These are phyloP conservation scores for Melastoma malabathricum DNA, from an alignment of 345 rosid genomes.

Conservation along the genomic window DNA sequence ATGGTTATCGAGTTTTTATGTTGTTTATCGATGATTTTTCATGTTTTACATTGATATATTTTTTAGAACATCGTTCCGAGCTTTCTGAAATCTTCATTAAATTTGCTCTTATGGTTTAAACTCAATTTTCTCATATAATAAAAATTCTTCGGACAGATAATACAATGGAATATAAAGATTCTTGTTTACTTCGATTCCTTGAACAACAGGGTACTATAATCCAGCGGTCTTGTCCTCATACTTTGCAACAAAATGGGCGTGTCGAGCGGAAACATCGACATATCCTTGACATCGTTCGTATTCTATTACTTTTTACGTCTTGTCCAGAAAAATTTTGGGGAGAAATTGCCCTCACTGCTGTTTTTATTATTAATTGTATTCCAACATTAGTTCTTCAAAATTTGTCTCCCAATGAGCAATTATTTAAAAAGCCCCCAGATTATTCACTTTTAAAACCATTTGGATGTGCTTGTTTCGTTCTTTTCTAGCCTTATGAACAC, in stretches of 20 bases:
- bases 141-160: background rate
- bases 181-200: background rate
- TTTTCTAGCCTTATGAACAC: background rate
- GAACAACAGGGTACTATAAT: background rate
- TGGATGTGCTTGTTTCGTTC: slow-evolving; percentile 8
- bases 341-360: background rate
- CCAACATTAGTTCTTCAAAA: background rate
- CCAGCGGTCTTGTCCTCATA: background rate
- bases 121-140: background rate
- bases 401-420: background rate
- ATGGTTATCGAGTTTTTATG: background rate
- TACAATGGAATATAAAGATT: slow-evolving; percentile 1
- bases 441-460: background rate
- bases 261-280: background rate
- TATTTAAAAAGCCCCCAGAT: background rate
- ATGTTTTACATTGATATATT: background rate
- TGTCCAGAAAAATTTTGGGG: background rate
- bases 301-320: background rate
- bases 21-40: background rate
- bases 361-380: slow-evolving; percentile 3
- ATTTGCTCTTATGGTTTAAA: background rate
- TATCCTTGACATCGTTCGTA: slow-evolving; percentile 2
- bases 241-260: slow-evolving; percentile 9
- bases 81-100: background rate
- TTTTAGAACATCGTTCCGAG: background rate